phyloP scores from a whole-genome alignment of 768 basidiomycete genomes.

The Udeniomyces megalosporus region DNA sequence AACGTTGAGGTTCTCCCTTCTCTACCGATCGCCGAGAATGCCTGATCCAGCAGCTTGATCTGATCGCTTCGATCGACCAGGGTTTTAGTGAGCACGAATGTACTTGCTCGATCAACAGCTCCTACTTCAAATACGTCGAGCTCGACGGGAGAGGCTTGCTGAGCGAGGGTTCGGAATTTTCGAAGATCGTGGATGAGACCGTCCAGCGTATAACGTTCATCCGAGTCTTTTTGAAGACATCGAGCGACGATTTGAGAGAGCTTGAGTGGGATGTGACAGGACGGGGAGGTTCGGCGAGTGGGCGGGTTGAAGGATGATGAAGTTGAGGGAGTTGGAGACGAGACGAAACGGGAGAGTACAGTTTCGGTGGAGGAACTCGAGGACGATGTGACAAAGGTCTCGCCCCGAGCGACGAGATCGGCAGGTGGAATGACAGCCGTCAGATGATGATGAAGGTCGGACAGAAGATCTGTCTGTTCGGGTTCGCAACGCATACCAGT shows the following conservation, averaged over 20 bases:
- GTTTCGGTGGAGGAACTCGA: background rate
- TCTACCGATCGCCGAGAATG: background rate
- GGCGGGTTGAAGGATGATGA: background rate
- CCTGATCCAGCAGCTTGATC: background rate
- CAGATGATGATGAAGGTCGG: conserved; percentile 22
- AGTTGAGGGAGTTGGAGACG: background rate
- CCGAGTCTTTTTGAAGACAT: conserved; percentile 19
- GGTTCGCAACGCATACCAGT: conserved; percentile 14
- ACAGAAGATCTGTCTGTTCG: conserved; percentile 18
- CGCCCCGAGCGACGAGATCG: too few species aligned
- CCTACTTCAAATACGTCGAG: too few species aligned
- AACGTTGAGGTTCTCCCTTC: background rate
- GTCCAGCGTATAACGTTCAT: conserved; percentile 22
- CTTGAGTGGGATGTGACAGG: conserved; percentile 2
- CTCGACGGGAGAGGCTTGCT: background rate
- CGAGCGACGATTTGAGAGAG: conserved; percentile 22
- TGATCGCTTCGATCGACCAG: conserved; percentile 17
- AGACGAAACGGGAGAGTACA: too few species aligned
- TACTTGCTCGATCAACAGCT: conserved; percentile 15
- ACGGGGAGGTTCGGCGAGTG: background rate
- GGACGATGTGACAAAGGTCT: too few species aligned
- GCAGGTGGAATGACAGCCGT: background rate
- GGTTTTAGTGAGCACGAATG: conserved; percentile 14
- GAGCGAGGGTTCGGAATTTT: conserved; percentile 16
- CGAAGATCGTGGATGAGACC: conserved; percentile 23